Percentiles rank a stretch among this genome's conserved stretches.
Evolutionary conservation across 805 yeast species (phyloP).

Genomic region (Schizosaccharomyces osmophilus): DNA sequence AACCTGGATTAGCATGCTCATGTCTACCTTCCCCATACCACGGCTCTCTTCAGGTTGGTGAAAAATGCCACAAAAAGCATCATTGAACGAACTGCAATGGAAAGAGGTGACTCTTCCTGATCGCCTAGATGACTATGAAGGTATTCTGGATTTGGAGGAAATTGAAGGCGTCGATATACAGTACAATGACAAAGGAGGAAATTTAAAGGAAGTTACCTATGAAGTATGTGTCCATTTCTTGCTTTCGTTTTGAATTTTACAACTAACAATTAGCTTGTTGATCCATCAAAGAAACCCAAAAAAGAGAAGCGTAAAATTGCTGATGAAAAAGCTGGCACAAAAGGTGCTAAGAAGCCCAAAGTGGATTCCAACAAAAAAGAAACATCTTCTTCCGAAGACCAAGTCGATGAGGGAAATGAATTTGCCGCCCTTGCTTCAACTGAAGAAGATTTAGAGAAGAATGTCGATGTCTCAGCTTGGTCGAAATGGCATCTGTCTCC

Average conservation of each 20-base stretch:
- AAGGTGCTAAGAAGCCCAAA: slow-evolving; percentile 1
- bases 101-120: slow-evolving; percentile 62
- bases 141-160: slow-evolving; percentile 81
- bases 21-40: neutral
- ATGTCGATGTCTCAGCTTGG: slow-evolving; percentile 15
- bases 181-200: slow-evolving; percentile 34
- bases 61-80: slow-evolving; percentile 1
- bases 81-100: slow-evolving; percentile 27
- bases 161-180: slow-evolving; percentile 78
- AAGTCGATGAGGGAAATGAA: slow-evolving; percentile 5
- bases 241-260: neutral
- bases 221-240: slow-evolving; percentile 1
- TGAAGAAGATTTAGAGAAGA: slow-evolving; percentile 8
- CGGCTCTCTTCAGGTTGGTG: neutral
- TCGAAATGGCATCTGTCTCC: slow-evolving; percentile 24
- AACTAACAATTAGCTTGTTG: neutral
- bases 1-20: neutral
- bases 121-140: slow-evolving; percentile 65
- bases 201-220: slow-evolving; percentile 5
- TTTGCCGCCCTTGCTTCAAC: slow-evolving; percentile 6
- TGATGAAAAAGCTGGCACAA: neutral
- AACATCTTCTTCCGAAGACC: slow-evolving; percentile 6
- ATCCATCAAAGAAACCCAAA: slow-evolving; percentile 5
- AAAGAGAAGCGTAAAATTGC: slow-evolving; percentile 3
- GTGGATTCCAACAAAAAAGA: slow-evolving; percentile 1